These are phyloP conservation scores for Scedosporium aurantiacum DNA, from an alignment of 2,329 filamentous ascomycete species.

Conservation along the genomic window DNA sequence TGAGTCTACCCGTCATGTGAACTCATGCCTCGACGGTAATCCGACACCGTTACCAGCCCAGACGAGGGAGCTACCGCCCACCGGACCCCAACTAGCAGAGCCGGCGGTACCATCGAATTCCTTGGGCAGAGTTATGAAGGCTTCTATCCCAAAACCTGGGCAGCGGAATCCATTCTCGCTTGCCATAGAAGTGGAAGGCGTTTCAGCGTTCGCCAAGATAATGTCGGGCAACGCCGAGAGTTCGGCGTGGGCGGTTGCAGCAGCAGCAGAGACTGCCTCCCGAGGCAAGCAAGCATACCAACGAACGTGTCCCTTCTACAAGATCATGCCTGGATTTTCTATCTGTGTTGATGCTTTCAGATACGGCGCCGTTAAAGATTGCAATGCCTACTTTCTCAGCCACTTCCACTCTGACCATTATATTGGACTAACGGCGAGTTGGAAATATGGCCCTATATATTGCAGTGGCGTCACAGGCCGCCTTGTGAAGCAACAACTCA, in stretches of 20 bases:
- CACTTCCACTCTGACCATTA: slow-evolving; percentile 99
- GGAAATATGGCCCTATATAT: slow-evolving; percentile 91
- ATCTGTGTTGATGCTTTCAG: slow-evolving; percentile 95
- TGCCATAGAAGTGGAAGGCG: slow-evolving; percentile 20
- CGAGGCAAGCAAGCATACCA: slow-evolving; percentile 79
- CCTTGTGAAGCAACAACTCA: slow-evolving; percentile 74
- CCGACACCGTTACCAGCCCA: slow-evolving; percentile 43
- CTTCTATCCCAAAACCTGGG: slow-evolving; percentile 62
- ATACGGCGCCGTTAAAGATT: slow-evolving; percentile 86
- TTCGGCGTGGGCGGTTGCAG: slow-evolving; percentile 77
- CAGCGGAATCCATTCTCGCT: slow-evolving; percentile 69
- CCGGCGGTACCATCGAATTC: not conserved
- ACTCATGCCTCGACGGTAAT: slow-evolving; percentile 80
- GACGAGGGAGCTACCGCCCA: slow-evolving; percentile 8
- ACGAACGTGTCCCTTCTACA: slow-evolving; percentile 94
- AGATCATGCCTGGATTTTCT: slow-evolving; percentile 85
- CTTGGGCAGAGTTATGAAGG: slow-evolving; percentile 33
- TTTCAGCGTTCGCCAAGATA: slow-evolving; percentile 79
- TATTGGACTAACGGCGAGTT: slow-evolving; percentile 75
- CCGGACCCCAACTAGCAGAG: slow-evolving; percentile 2
- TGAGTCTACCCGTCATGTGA: slow-evolving; percentile 75
- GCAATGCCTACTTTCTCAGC: slow-evolving; percentile 89
- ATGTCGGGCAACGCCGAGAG: slow-evolving; percentile 92
- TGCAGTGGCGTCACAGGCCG: slow-evolving; percentile 90
- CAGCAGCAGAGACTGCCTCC: slow-evolving; percentile 64